These are phyloP conservation scores for Trichoderma sp. DNA, from an alignment of 2,329 filamentous ascomycete genomes.

Conservation along the genomic window DNA sequence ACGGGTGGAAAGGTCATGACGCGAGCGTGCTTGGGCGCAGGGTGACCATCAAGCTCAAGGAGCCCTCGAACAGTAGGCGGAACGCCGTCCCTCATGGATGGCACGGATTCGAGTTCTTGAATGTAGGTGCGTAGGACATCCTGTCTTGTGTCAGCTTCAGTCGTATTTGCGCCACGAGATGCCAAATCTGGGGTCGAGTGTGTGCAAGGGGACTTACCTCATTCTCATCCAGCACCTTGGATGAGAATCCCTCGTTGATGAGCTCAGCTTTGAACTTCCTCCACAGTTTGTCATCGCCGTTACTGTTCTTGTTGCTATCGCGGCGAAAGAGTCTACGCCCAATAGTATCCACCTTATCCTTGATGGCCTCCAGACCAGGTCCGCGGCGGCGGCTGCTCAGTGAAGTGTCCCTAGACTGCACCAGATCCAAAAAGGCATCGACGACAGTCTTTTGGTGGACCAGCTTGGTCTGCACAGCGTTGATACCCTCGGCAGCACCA, in stretches of 20 bases:
- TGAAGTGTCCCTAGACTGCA: conserved; percentile 52
- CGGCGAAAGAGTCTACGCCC: conserved; percentile 49
- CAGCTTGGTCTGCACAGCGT: conserved; percentile 45
- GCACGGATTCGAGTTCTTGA: conserved; percentile 53
- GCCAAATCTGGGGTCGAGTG: neutral
- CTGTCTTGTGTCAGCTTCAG: conserved; percentile 34
- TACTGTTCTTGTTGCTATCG: conserved; percentile 35
- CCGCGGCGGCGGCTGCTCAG: conserved; percentile 35
- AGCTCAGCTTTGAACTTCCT: conserved; percentile 57
- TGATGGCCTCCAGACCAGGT: conserved; percentile 50
- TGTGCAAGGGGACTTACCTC: conserved; percentile 43
- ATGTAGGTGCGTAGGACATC: conserved; percentile 60
- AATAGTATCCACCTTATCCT: conserved; percentile 58
- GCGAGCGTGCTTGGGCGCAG: conserved; percentile 19
- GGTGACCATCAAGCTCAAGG: conserved; percentile 43
- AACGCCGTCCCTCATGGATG: conserved; percentile 40
- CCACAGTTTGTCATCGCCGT: conserved; percentile 54
- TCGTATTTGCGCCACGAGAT: neutral
- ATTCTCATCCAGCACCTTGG: conserved; percentile 52
- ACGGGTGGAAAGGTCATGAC: conserved; percentile 23
- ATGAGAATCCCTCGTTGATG: conserved; percentile 56
- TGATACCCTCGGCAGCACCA: conserved; percentile 38
- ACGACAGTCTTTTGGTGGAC: conserved; percentile 51
- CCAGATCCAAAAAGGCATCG: conserved; percentile 54
- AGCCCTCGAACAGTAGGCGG: conserved; percentile 52